These are phyloP conservation scores for Aegilops tauschii DNA, from an alignment of 176 grass and related monocot genomes.

Conservation along the genomic window DNA sequence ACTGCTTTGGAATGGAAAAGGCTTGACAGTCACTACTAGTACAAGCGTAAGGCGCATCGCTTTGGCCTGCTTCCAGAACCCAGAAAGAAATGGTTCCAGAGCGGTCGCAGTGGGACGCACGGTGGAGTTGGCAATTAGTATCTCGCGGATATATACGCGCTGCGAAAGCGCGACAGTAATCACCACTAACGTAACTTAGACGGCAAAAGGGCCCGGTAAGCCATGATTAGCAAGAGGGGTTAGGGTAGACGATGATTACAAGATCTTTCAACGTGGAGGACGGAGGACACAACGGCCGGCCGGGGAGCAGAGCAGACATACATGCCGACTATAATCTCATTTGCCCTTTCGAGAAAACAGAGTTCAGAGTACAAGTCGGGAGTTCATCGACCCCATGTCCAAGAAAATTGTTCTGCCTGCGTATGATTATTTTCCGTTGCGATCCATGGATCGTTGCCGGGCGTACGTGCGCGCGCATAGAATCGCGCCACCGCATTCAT, in stretches of 20 bases:
- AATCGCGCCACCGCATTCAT: background rate
- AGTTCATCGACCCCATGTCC: background rate
- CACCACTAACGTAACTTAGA: slow-evolving; percentile 36
- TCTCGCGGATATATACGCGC: background rate
- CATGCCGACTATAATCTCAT: background rate
- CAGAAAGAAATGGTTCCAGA: background rate
- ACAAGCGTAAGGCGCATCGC: background rate
- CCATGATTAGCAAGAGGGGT: background rate
- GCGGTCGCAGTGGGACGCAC: background rate
- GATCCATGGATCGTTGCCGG: background rate
- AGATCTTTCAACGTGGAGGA: too few relatives aligned
- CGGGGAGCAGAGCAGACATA: too few relatives aligned
- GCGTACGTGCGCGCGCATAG: background rate
- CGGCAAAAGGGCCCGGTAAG: slow-evolving; percentile 18
- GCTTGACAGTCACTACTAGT: background rate
- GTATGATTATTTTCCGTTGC: background rate
- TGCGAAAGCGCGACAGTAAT: background rate
- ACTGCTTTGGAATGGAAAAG: background rate
- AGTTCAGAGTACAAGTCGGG: background rate
- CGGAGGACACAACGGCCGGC: too few relatives aligned
- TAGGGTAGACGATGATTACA: background rate
- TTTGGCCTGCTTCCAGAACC: background rate
- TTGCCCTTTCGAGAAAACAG: background rate
- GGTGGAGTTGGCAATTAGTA: background rate
- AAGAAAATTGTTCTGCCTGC: background rate